These are phyloP conservation scores for Globisporangium polare DNA, from an alignment of 352 stramenopile species.

Conservation along the genomic window DNA sequence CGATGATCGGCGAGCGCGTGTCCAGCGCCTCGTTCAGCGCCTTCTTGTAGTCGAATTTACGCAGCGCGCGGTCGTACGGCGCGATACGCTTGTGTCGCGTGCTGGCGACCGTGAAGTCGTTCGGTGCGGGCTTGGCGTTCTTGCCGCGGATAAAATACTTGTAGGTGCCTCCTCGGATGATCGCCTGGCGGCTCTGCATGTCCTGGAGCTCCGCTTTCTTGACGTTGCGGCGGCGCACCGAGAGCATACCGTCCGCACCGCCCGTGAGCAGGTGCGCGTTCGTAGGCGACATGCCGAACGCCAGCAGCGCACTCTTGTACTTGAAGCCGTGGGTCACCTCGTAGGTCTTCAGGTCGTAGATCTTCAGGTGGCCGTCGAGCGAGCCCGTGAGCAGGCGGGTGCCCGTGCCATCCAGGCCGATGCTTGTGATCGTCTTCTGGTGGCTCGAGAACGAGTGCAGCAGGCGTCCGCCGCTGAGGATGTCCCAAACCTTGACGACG, in stretches of 20 bases:
- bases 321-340: slow-evolving; percentile 89
- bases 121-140: slow-evolving; percentile 66
- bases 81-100: slow-evolving; percentile 88
- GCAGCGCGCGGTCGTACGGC: slow-evolving; percentile 91
- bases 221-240: slow-evolving; percentile 69
- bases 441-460: slow-evolving; percentile 90
- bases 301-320: slow-evolving; percentile 77
- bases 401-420: slow-evolving; percentile 82
- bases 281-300: slow-evolving; percentile 79
- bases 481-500: slow-evolving; percentile 91
- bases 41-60: slow-evolving; percentile 95
- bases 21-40: slow-evolving; percentile 93
- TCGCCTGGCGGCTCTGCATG: slow-evolving; percentile 56
- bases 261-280: slow-evolving; percentile 84
- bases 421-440: slow-evolving; percentile 93
- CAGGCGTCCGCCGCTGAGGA: slow-evolving; percentile 82
- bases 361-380: slow-evolving; percentile 92
- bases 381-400: slow-evolving; percentile 88
- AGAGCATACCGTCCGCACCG: slow-evolving; percentile 74
- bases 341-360: slow-evolving; percentile 91
- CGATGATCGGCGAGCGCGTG: slow-evolving; percentile 86
- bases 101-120: slow-evolving; percentile 76
- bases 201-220: slow-evolving; percentile 71
- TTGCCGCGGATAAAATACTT: slow-evolving; percentile 90
- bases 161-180: slow-evolving; percentile 82